Base-by-base conservation (phyloP, 2,329 filamentous ascomycete species). In the Fusarium sp. region DNA sequence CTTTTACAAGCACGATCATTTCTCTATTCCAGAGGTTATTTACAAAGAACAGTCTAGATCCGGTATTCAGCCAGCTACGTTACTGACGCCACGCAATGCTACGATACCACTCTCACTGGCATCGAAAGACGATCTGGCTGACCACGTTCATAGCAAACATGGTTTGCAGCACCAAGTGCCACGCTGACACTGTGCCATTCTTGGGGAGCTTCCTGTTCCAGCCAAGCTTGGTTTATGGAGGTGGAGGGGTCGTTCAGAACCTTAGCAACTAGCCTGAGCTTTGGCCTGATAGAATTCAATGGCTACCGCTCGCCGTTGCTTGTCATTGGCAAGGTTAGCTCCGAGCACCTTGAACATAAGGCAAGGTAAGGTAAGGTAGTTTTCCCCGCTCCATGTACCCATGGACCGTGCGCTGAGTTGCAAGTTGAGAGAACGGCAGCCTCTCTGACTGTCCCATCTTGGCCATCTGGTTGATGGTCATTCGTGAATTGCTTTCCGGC, bases 121-220 rank as follows among this genome's bases (percentile, higher is more conserved):
- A 54, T 38, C 26, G 39, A 58, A 42, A 41, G 41, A 69, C 38
- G 47, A 59, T 63, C 62, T 55, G 38, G 53, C 66, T 47, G 42
- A 36, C 47, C 28, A 35, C 39, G 44, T 71, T 57, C 56, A 61
- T 12, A 22, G 65, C 51, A 66, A 45, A 53, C 61, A 64, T 59
- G 39, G 53, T 54, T 64, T 26, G 45, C 48, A 51, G n/a, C 50
- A 42, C 48, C 38, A 59, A 51, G 59, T 54, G 36, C 38, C 58
- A 61, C 42, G 44, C 57, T 69, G 67, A 70, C 75, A 76, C 76
- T 75, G 76, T 77, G 74, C 63, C 69, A 66, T 50, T 60, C 61
- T 63, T 63, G 66, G 35, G 63, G 73, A 78, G 76, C 77, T 78
- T 71, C 77, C 77, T 77, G 36, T 75, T 77, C 54, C 12, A 69